These are phyloP conservation scores for Peribolospora kevripleyi DNA, from an alignment of 768 basidiomycete species.

Conservation along the genomic window DNA sequence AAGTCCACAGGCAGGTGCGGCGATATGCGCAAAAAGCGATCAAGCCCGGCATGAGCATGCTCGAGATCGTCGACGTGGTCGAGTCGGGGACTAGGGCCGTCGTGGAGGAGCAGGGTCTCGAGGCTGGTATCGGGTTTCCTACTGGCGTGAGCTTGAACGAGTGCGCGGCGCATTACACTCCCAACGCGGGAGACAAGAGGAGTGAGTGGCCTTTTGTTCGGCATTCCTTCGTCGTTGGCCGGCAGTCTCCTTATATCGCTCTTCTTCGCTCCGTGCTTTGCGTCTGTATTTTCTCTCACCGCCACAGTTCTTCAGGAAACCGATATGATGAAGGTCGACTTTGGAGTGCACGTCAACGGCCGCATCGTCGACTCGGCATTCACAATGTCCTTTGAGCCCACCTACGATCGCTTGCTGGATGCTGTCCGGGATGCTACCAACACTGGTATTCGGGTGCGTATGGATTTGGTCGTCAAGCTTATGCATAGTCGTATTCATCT, in stretches of 20 bases:
- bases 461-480: background rate
- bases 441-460: conserved; percentile 54
- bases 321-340: conserved; percentile 87
- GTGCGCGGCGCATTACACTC: conserved; percentile 88
- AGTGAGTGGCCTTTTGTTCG: conserved; percentile 7
- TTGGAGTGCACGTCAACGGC: conserved; percentile 94
- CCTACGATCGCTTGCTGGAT: conserved; percentile 65
- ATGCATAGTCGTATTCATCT: background rate
- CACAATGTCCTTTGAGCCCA: conserved; percentile 63
- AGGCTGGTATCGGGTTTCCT: conserved; percentile 80
- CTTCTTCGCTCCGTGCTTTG: background rate
- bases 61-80: conserved; percentile 74
- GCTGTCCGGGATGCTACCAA: conserved; percentile 88
- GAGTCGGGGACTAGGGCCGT: conserved; percentile 75
- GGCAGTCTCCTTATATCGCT: background rate
- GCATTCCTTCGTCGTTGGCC: background rate
- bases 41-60: conserved; percentile 79
- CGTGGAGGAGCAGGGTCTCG: conserved; percentile 69
- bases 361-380: conserved; percentile 88
- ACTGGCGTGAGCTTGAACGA: conserved; percentile 83
- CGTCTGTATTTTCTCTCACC: background rate
- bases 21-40: conserved; percentile 56
- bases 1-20: conserved; percentile 84
- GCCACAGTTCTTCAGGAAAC: conserved; percentile 45
- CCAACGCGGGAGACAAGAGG: conserved; percentile 42